These are phyloP conservation scores for Leccinum obscurum DNA, from an alignment of 768 basidiomycete species.

Conservation along the genomic window DNA sequence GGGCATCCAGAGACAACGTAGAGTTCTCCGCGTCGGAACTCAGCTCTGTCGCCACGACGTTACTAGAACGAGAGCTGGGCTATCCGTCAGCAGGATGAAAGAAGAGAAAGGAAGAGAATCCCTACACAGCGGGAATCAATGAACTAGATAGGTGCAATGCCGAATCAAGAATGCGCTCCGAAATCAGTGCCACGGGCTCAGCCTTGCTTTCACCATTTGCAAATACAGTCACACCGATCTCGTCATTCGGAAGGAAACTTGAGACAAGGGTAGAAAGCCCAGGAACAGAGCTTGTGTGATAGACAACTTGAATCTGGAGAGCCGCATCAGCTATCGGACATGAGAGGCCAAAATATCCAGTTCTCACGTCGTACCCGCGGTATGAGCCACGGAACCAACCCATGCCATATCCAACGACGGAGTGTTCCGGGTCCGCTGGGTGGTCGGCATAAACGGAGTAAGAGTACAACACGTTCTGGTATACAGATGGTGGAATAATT, in stretches of 20 bases:
- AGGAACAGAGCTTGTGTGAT: slow-evolving; percentile 36
- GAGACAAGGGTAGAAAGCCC: slow-evolving; percentile 34
- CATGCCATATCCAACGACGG: slow-evolving; percentile 40
- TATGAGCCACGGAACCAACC: slow-evolving; percentile 44
- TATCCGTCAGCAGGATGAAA: not conserved
- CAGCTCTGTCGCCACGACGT: not conserved
- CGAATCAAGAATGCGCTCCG: slow-evolving; percentile 26
- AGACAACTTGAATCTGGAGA: slow-evolving; percentile 29
- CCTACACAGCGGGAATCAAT: not conserved
- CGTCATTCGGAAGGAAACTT: slow-evolving; percentile 36
- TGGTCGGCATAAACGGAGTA: slow-evolving; percentile 25
- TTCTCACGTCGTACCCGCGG: slow-evolving; percentile 41
- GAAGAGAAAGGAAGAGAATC: not conserved
- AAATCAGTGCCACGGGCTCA: slow-evolving; percentile 7
- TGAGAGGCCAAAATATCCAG: not conserved
- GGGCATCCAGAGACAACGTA: slow-evolving; percentile 19
- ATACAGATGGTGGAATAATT: slow-evolving; percentile 34
- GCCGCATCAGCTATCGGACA: not conserved
- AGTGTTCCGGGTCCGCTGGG: slow-evolving; percentile 16
- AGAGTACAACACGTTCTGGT: slow-evolving; percentile 33
- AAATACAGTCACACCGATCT: slow-evolving; percentile 38
- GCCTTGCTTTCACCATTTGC: slow-evolving; percentile 30
- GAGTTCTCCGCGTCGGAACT: not conserved
- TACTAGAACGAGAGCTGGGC: not conserved
- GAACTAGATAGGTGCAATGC: slow-evolving; percentile 14